Evolutionary conservation across 805 yeast genomes (phyloP).

Genomic region (Blastobotrys peoriensis): DNA sequence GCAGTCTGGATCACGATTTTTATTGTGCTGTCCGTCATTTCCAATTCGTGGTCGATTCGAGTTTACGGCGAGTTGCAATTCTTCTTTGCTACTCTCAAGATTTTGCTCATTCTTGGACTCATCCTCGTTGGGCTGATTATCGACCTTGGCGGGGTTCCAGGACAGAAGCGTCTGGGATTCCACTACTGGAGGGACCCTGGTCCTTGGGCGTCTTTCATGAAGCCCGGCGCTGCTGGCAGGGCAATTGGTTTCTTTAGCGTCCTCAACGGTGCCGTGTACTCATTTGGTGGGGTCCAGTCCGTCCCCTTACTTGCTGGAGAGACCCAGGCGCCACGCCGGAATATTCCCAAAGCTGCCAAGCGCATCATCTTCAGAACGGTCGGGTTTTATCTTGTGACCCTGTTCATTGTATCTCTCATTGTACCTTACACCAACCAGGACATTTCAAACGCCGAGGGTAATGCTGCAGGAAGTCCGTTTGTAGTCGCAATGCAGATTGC

Average conservation of each 20-base stretch:
- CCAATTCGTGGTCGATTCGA: constrained; percentile 27
- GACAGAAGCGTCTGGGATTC: constrained; percentile 65
- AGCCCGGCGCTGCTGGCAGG: constrained; percentile 42
- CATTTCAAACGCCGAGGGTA: constrained; percentile 39
- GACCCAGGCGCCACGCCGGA: constrained; percentile 57
- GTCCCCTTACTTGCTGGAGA: constrained; percentile 71
- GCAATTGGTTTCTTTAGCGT: constrained; percentile 56
- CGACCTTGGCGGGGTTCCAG: constrained; percentile 70
- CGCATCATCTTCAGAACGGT: constrained; percentile 63
- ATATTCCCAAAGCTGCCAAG: constrained; percentile 64
- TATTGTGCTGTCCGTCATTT: constrained; percentile 36
- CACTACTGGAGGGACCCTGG: constrained; percentile 64
- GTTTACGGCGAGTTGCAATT: background rate
- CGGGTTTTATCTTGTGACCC: constrained; percentile 55
- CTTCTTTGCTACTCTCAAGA: constrained; percentile 33
- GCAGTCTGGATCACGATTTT: constrained; percentile 45
- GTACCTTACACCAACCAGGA: constrained; percentile 53
- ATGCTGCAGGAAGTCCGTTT: constrained; percentile 74
- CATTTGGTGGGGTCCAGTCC: constrained; percentile 62
- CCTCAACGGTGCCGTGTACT: constrained; percentile 59
- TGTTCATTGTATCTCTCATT: constrained; percentile 58
- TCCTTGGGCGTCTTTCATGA: constrained; percentile 45
- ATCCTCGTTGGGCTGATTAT: constrained; percentile 55
- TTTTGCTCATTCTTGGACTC: constrained; percentile 57
- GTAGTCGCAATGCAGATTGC: constrained; percentile 73